Conservation (phyloP, 768 basidiomycete genomes). For the Podaxis sp. region DNA sequence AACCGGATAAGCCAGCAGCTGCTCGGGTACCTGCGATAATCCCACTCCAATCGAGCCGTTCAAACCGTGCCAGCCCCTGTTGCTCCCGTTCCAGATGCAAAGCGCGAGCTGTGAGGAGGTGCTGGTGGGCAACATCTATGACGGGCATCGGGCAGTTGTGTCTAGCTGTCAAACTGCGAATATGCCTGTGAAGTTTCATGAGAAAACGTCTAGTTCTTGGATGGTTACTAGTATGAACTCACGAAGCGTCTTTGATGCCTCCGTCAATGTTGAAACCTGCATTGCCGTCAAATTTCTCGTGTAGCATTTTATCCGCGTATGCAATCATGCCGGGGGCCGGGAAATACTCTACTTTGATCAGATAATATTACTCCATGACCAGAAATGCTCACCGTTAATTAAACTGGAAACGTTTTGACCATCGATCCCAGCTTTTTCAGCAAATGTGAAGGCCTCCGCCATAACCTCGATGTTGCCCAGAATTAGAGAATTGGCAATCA, state of each 20-base stretch:
- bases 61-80: slow-evolving; percentile 47
- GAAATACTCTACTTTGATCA: slow-evolving; percentile 51
- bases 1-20: slow-evolving; percentile 62
- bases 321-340: slow-evolving; percentile 63
- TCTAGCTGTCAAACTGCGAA: slow-evolving; percentile 61
- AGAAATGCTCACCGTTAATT: slow-evolving; percentile 51
- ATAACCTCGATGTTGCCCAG: slow-evolving; percentile 77
- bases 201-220: slow-evolving; percentile 1
- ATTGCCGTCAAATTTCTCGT: slow-evolving; percentile 73
- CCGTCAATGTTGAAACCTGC: slow-evolving; percentile 80
- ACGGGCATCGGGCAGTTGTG: slow-evolving; percentile 70
- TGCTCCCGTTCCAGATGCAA: slow-evolving; percentile 51
- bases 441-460: slow-evolving; percentile 81
- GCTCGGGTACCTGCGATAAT: slow-evolving; percentile 77
- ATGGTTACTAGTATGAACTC: slow-evolving; percentile 21
- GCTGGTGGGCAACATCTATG: slow-evolving; percentile 72
- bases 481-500: slow-evolving; percentile 80
- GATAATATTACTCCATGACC: not conserved
- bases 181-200: not conserved
- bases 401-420: slow-evolving; percentile 54
- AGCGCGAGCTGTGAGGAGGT: slow-evolving; percentile 77
- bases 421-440: slow-evolving; percentile 81
- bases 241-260: slow-evolving; percentile 85
- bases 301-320: slow-evolving; percentile 69
- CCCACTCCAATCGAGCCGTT: slow-evolving; percentile 80